phyloP scores from a whole-genome alignment of 306 rosid genomes.

The Calophaca sinica region DNA sequence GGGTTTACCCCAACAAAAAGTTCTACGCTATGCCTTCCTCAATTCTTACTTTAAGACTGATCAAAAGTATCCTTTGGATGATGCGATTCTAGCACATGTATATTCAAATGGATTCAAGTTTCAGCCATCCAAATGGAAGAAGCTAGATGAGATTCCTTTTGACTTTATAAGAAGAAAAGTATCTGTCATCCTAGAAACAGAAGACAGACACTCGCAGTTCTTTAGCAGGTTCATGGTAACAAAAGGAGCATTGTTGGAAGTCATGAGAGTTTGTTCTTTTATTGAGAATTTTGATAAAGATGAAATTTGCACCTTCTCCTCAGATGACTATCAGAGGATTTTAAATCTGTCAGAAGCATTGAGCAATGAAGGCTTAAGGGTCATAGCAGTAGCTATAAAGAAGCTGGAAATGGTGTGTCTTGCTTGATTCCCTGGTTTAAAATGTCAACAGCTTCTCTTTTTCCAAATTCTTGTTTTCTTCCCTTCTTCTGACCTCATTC shows the following conservation, averaged over 20 bases:
- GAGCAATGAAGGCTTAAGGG: slow-evolving; percentile 81
- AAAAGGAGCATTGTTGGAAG: slow-evolving; percentile 91
- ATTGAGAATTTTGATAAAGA: slow-evolving; percentile 56
- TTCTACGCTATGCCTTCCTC: slow-evolving; percentile 76
- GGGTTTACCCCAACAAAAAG: slow-evolving; percentile 65
- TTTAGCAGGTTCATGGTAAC: slow-evolving; percentile 64
- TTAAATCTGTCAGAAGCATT: slow-evolving; percentile 63
- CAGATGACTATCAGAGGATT: slow-evolving; percentile 59
- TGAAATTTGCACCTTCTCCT: slow-evolving; percentile 49
- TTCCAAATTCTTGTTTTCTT: neutral
- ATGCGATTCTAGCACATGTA: slow-evolving; percentile 78
- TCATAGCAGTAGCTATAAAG: slow-evolving; percentile 79
- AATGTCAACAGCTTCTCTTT: neutral
- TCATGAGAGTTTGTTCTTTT: slow-evolving; percentile 68
- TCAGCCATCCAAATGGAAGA: slow-evolving; percentile 84
- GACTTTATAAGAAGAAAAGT: slow-evolving; percentile 88
- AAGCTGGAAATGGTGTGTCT: slow-evolving; percentile 61
- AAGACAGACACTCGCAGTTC: slow-evolving; percentile 47
- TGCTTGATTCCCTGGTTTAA: slow-evolving; percentile 16
- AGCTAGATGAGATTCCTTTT: slow-evolving; percentile 82
- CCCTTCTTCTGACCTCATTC: neutral
- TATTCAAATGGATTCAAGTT: slow-evolving; percentile 78
- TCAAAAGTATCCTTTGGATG: slow-evolving; percentile 86
- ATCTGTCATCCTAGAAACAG: slow-evolving; percentile 71
- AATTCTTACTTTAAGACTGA: slow-evolving; percentile 82